Percentiles rank a stretch among this genome's conserved stretches.
These are phyloP conservation scores for Phytophthora sp. DNA, from an alignment of 352 stramenopile genomes.

Conservation along the genomic window DNA sequence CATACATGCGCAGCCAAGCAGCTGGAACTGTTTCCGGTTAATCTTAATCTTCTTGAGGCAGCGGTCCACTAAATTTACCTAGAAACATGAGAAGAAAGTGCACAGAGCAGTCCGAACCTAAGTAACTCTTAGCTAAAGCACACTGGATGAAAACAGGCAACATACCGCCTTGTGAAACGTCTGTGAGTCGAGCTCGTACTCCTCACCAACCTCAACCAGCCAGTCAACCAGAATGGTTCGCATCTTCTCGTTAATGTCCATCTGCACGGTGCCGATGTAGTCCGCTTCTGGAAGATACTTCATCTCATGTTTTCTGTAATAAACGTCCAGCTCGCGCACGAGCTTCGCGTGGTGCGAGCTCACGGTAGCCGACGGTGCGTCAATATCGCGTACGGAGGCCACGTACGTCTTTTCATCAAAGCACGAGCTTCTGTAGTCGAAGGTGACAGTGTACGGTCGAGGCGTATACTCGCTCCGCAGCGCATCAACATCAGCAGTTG, in stretches of 20 bases:
- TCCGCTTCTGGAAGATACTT: constrained; percentile 72
- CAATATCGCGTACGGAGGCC: constrained; percentile 62
- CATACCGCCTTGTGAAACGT: constrained; percentile 84
- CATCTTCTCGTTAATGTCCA: constrained; percentile 99
- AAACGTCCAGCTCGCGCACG: constrained; percentile 65
- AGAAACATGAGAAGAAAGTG: not conserved
- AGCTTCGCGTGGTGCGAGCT: constrained; percentile 59
- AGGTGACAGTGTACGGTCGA: constrained; percentile 62
- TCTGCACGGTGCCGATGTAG: constrained; percentile 87
- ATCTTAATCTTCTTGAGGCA: constrained; percentile 87
- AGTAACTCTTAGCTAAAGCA: not conserved
- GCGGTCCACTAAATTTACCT: constrained; percentile 86
- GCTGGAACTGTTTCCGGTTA: constrained; percentile 92
- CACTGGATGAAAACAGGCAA: not conserved
- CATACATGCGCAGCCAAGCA: constrained; percentile 96
- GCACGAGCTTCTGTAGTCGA: constrained; percentile 69
- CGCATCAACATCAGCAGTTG: not conserved
- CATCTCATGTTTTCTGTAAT: constrained; percentile 69
- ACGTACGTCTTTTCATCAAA: constrained; percentile 72
- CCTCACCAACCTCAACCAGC: constrained; percentile 93
- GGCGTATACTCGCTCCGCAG: constrained; percentile 39
- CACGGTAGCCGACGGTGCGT: constrained; percentile 40
- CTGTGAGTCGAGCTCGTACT: constrained; percentile 85
- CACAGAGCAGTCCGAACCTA: not conserved
- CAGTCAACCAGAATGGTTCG: constrained; percentile 99